Evolutionary conservation across 2,329 filamentous ascomycete species (phyloP), one percentile per base, ranked within the genome.

Genomic region (Beauveria bassiana): DNA sequence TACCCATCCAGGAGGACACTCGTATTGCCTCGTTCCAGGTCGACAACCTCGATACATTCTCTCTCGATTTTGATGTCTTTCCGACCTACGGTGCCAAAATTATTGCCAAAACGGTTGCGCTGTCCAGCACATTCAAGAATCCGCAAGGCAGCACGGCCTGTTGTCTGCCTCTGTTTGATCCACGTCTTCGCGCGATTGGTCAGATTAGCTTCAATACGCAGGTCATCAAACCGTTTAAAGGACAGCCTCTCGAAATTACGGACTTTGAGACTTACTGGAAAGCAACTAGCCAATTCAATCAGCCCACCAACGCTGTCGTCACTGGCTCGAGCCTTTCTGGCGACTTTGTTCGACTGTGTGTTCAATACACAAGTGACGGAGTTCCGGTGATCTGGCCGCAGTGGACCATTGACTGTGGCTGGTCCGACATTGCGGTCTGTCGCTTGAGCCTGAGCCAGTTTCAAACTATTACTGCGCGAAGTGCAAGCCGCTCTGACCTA

Each of bases 181-280:
- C 93, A 5, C 86, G 95, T 24, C 81, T 98, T 54, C 86, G 93
- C 51, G 90, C 92, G 9, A 97, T 99, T 69, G 95, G 95, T 6
- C 90, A 96, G 69, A 91, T 98, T 66, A 91, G 86, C 65, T 99
- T 99, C 78, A 90, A 90, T 66, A 96, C 91, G 61, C 93, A 98
- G 71, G 91, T 98, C 28, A 96, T 99, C 72, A 97, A 96, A 70
- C 95, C 95, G 0, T 99, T 98, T 77, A 86, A 87, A 65, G 93
- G 95, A 8, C 89, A 92, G 64, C 92, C 95, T 3, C 79, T 99
- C 24, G 95, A 99, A 73, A 97, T 99, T 64, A 96, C 95, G 1
- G 93, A 98, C 70, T 99, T 98, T 68, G 95, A 96, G 65, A 98
- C 95, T 0, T 99, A 99, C 74, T 99, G 95, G 95, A 99, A 98